A percentile compares a stretch with the other conserved stretches of the same genome.
Conservation (phyloP, 2,329 filamentous ascomycete genomes). For the Botrytis sinoallii region DNA sequence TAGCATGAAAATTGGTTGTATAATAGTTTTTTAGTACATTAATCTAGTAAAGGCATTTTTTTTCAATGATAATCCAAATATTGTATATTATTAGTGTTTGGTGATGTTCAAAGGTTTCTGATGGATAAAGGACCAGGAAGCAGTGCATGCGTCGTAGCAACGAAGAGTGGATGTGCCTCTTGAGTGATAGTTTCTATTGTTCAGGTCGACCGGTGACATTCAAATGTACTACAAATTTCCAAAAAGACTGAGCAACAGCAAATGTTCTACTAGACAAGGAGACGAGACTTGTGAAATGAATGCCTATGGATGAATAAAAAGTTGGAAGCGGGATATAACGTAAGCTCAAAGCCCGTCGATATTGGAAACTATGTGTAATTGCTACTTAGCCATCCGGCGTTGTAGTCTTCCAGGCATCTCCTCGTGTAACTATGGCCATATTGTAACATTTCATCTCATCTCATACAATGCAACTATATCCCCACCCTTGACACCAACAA, state of each 20-base stretch:
- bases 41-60: background rate
- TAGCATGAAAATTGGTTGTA: background rate
- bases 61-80: background rate
- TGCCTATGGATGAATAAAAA: background rate
- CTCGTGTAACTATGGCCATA: background rate
- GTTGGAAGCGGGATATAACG: background rate
- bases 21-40: background rate
- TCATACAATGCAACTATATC: background rate
- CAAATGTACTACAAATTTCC: too few relatives aligned
- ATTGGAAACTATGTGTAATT: background rate
- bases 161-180: too few relatives aligned
- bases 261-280: background rate
- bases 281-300: background rate
- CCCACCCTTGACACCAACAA: background rate
- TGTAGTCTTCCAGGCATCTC: background rate
- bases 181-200: background rate
- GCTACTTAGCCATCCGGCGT: background rate
- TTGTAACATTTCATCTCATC: background rate
- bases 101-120: too few relatives aligned
- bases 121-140: too few relatives aligned
- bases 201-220: background rate
- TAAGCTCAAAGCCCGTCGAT: background rate
- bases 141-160: background rate
- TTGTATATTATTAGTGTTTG: too few relatives aligned
- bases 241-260: background rate